Conservation (phyloP, 2,329 filamentous ascomycete genomes). For the Fusarium sp. region DNA sequence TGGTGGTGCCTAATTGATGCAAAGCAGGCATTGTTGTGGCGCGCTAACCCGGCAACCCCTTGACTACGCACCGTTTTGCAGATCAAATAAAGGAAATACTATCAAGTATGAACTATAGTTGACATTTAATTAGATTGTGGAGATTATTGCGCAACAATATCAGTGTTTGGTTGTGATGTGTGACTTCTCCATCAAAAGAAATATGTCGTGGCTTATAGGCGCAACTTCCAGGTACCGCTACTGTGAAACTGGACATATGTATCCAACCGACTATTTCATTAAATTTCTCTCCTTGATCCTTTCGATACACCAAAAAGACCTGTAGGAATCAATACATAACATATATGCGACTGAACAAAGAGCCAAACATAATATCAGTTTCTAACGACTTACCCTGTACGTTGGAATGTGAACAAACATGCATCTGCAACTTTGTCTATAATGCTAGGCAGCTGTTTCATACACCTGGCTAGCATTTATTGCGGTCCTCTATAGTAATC, state of each 20-base stretch:
- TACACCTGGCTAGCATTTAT: not conserved
- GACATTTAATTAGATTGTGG: not conserved
- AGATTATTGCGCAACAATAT: constrained; percentile 1
- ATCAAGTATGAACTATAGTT: not conserved
- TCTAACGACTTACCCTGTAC: not conserved
- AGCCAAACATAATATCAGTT: not conserved
- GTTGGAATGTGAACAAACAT: not conserved
- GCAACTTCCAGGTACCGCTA: not conserved
- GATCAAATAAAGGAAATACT: not conserved
- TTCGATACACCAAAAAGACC: no score
- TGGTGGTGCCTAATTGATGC: constrained; percentile 36
- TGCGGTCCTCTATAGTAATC: accelerated
- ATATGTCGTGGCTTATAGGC: no score
- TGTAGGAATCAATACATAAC: not conserved
- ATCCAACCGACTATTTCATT: no score
- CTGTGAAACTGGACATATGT: not conserved
- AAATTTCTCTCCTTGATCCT: no score
- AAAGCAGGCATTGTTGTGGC: constrained; percentile 9
- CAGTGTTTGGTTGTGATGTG: not conserved
- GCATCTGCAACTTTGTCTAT: not conserved
- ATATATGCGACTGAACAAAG: not conserved
- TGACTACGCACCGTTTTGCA: not conserved
- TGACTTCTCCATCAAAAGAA: not conserved
- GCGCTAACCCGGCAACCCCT: constrained; percentile 36
- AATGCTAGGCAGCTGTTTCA: constrained; percentile 7